Evolutionary conservation across 169 alveolate species (phyloP), one percentile per base, ranked within the genome.

Genomic region (Amoebophrya sp.): DNA sequence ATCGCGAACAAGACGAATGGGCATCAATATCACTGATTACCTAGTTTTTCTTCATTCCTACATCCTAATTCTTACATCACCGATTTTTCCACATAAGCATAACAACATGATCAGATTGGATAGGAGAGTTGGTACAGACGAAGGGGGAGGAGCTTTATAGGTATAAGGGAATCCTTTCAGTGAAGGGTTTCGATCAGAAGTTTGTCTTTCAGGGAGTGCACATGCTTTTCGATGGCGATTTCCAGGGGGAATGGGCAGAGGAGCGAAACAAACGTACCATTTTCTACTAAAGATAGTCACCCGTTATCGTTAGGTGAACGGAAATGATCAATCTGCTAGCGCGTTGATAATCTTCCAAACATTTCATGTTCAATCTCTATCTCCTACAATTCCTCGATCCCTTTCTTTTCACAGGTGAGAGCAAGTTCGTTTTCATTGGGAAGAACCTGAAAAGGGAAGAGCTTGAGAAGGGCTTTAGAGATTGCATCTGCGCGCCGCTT

Each of bases 191-290:
- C 55, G 93, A 92, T n/a, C 39, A 39, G 33, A 92, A 92, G 78
- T 92, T 53, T 90, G 92, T 92, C 29, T 89, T 92, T 90, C 93
- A 92, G 89, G 93, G 93, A 26, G 93, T 92, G 23, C 94, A 92
- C 92, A 92, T 92, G 94, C 91, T 92, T n/a, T 78, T n/a, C 2
- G 41, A 38, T 29, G 90, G 41, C 90, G 90, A 65, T 29, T n/a
- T 78, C 47, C 47, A 78, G 90, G 41, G 41, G 34, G 90, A 78
- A 29, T 78, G 90, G 90, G 41, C 90, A 12, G 41, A 34, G 24
- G 40, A 34, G 47, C 0, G 24, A 18, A n/a, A 34, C 26, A 78
- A 18, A 40, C 40, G 90, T 78, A 78, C 41, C 10, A 3, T 0
- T 34, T 1, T 78, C 33, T 78, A 34, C 26, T 12, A 14, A 2